A percentile compares a stretch with the other conserved stretches of the same genome.
These are phyloP conservation scores for Mycena rebaudengoi DNA, from an alignment of 768 basidiomycete species.

Conservation along the genomic window DNA sequence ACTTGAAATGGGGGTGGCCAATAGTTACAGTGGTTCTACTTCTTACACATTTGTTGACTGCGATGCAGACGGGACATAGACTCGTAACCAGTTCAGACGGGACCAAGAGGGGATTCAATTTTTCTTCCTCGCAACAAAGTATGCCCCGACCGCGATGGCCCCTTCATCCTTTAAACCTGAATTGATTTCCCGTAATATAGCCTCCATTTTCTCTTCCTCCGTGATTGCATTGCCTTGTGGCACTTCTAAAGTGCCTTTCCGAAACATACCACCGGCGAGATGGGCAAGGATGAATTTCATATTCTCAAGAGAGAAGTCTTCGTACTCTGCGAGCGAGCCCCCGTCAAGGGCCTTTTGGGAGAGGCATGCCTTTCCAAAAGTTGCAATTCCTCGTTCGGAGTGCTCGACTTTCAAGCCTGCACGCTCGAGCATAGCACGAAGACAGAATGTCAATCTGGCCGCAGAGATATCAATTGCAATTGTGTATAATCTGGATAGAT, in stretches of 20 bases:
- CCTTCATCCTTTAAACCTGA: neutral
- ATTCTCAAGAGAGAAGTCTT: neutral
- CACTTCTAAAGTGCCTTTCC: neutral
- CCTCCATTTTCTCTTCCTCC: neutral
- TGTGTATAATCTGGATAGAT: neutral
- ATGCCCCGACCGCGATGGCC: neutral
- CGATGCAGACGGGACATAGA: too few relatives aligned
- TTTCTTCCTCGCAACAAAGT: too few relatives aligned
- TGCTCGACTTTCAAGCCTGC: neutral
- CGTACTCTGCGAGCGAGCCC: neutral
- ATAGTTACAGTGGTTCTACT: too few relatives aligned
- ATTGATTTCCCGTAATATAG: neutral
- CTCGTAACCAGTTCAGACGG: too few relatives aligned
- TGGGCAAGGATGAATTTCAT: neutral
- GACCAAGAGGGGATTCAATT: too few relatives aligned
- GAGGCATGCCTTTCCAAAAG: neutral
- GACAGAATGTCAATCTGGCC: neutral
- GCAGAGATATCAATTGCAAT: neutral
- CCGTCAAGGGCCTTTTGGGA: neutral
- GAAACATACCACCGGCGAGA: neutral
- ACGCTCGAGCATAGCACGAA: neutral
- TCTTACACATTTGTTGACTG: too few relatives aligned
- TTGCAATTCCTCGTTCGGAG: neutral
- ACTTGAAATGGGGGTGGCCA: too few relatives aligned
- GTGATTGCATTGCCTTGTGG: neutral